These are phyloP conservation scores for Boletus smithii DNA, from an alignment of 1,284 basidiomycete genomes.

Conservation along the genomic window DNA sequence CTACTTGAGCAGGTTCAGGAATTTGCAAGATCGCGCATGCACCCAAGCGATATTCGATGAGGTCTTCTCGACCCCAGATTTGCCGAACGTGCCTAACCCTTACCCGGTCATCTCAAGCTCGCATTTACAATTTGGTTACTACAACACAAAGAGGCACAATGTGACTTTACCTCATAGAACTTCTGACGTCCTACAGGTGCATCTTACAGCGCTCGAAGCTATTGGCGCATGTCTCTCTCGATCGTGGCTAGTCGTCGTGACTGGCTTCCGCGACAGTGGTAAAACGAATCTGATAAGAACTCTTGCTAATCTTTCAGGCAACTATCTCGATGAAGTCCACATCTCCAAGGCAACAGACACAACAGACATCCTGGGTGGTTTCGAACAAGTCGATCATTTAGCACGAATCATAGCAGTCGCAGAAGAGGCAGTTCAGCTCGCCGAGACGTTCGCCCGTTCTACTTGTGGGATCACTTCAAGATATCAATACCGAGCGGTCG, in stretches of 20 bases:
- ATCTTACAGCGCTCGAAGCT: slow-evolving; percentile 72
- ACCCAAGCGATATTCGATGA: slow-evolving; percentile 64
- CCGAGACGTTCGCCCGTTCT: slow-evolving; percentile 43
- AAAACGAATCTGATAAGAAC: slow-evolving; percentile 78
- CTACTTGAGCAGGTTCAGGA: slow-evolving; percentile 89
- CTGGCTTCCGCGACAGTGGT: slow-evolving; percentile 72
- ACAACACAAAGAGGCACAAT: slow-evolving; percentile 48
- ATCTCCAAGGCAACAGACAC: slow-evolving; percentile 91
- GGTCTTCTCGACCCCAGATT: slow-evolving; percentile 47
- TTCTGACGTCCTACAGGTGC: slow-evolving; percentile 55
- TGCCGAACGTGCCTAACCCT: slow-evolving; percentile 16
- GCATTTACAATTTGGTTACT: slow-evolving; percentile 76
- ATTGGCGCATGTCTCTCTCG: slow-evolving; percentile 73
- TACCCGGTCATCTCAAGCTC: slow-evolving; percentile 44
- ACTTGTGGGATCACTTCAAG: slow-evolving; percentile 33
- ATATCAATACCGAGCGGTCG: slow-evolving; percentile 17
- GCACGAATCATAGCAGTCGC: slow-evolving; percentile 41
- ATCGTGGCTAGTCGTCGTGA: slow-evolving; percentile 87
- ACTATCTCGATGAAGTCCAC: slow-evolving; percentile 68
- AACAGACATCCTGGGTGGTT: slow-evolving; percentile 91
- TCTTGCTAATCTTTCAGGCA: slow-evolving; percentile 73
- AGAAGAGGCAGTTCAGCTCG: slow-evolving; percentile 39
- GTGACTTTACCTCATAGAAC: slow-evolving; percentile 39
- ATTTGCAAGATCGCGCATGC: slow-evolving; percentile 56
- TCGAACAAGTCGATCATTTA: slow-evolving; percentile 80